phyloP scores from a whole-genome alignment of 257 asterid species.

The Forsythia viridissima region DNA sequence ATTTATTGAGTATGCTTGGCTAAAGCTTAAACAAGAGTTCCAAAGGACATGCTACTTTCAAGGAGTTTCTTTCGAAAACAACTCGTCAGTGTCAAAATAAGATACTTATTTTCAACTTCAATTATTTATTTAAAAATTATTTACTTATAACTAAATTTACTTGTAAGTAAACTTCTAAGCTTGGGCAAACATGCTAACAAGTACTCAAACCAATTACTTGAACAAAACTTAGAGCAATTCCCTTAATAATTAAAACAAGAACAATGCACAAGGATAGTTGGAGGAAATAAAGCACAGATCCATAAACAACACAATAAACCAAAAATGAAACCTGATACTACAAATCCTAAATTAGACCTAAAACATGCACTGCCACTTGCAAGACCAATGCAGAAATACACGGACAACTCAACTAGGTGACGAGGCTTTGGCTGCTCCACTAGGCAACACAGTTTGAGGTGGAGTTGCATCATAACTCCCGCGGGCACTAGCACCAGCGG shows the following conservation, averaged over 20 bases:
- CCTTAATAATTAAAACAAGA: background rate
- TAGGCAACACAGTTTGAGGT: conserved; percentile 43
- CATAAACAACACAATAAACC: background rate
- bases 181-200: too few relatives aligned
- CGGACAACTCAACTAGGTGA: conserved; percentile 38
- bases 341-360: background rate
- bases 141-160: too few relatives aligned
- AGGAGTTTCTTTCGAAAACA: too few relatives aligned
- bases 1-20: too few relatives aligned
- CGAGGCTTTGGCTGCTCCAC: conserved; percentile 55
- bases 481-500: conserved; percentile 36
- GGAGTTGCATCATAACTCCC: conserved; percentile 44
- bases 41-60: too few relatives aligned
- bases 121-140: too few relatives aligned
- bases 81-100: background rate
- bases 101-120: too few relatives aligned
- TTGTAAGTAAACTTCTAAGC: background rate
- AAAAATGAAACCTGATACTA: background rate
- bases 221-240: background rate
- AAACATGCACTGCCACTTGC: conserved; percentile 7
- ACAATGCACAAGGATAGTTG: background rate
- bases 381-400: conserved; percentile 1
- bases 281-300: background rate
- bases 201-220: background rate
- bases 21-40: too few relatives aligned